Conservation (phyloP, 169 alveolate species). For the Nephromyces sp. region DNA sequence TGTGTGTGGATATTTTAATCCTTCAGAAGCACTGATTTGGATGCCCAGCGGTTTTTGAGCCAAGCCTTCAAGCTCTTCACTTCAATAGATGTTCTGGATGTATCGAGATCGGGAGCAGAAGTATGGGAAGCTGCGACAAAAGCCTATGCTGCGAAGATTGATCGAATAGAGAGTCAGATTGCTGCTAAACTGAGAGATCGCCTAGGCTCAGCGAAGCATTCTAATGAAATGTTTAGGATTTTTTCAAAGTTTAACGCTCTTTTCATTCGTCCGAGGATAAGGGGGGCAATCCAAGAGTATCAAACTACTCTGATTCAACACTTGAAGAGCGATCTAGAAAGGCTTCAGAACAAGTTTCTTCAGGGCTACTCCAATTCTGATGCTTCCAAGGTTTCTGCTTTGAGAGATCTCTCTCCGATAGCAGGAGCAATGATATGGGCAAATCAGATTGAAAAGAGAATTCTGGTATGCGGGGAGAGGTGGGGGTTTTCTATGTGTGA, state of each 20-base stretch:
- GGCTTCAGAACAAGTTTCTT: conserved; percentile 73
- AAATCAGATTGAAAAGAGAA: conserved; percentile 72
- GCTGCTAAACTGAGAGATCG: conserved; percentile 85
- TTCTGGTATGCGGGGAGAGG: conserved; percentile 19
- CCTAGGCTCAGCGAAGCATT: conserved; percentile 84
- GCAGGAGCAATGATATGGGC: conserved; percentile 92
- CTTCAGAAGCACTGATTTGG: conserved; percentile 41
- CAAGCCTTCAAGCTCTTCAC: conserved; percentile 63
- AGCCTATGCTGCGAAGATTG: conserved; percentile 77
- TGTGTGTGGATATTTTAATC: no score
- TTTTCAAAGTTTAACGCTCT: conserved; percentile 87
- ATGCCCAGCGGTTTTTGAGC: conserved; percentile 62
- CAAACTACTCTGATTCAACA: conserved; percentile 80
- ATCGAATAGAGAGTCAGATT: conserved; percentile 86
- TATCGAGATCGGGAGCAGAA: conserved; percentile 45
- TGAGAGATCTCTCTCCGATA: conserved; percentile 84
- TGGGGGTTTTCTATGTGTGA: not conserved
- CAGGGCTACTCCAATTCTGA: conserved; percentile 78
- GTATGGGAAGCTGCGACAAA: conserved; percentile 38
- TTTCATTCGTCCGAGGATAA: conserved; percentile 87
- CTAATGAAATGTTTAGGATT: conserved; percentile 88
- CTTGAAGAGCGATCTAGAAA: conserved; percentile 72
- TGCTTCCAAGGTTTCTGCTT: conserved; percentile 70
- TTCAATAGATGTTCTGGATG: conserved; percentile 53
- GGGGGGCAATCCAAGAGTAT: conserved; percentile 92